A percentile compares a stretch with the other conserved stretches of the same genome.
Evolutionary conservation across 192 early-diverging fungal species (phyloP).

Genomic region (Podila epicladia): DNA sequence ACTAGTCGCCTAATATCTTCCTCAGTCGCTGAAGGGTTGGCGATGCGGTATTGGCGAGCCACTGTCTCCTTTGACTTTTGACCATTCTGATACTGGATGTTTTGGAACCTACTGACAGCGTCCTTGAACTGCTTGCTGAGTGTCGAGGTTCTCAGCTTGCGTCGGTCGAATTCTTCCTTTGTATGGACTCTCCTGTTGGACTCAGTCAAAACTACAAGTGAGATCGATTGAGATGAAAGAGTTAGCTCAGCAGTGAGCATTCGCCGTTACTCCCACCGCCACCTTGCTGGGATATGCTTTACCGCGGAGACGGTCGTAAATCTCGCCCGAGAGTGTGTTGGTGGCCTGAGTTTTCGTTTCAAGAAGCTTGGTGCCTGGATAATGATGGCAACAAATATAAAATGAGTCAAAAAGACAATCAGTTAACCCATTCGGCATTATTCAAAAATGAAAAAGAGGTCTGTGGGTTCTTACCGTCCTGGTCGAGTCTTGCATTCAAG

Average conservation of each 20-base stretch:
- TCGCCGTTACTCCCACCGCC: background rate
- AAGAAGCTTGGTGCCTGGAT: constrained; percentile 16
- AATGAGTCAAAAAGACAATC: background rate
- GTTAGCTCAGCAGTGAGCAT: background rate
- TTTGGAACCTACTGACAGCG: constrained; percentile 33
- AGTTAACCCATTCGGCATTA: background rate
- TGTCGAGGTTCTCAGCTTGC: constrained; percentile 42
- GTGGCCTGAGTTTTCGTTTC: constrained; percentile 21
- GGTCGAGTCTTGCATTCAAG: constrained; percentile 9
- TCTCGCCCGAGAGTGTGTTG: constrained; percentile 45
- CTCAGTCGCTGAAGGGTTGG: constrained; percentile 34
- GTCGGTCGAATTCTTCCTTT: constrained; percentile 42
- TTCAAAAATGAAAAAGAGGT: background rate
- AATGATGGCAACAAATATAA: background rate
- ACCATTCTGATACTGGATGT: constrained; percentile 36
- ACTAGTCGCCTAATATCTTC: constrained; percentile 29
- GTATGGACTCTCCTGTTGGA: constrained; percentile 33
- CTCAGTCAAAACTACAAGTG: constrained; percentile 20
- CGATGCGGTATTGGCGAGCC: constrained; percentile 39
- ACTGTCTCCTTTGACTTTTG: constrained; percentile 46
- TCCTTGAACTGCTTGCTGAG: constrained; percentile 48
- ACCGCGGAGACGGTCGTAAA: constrained; percentile 45
- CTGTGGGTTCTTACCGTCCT: constrained; percentile 5
- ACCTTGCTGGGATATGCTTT: background rate
- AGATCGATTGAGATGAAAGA: background rate